A percentile compares a stretch with the other conserved stretches of the same genome.
phyloP scores from a whole-genome alignment of 2,329 filamentous ascomycete genomes.

The Alternaria burnsii region DNA sequence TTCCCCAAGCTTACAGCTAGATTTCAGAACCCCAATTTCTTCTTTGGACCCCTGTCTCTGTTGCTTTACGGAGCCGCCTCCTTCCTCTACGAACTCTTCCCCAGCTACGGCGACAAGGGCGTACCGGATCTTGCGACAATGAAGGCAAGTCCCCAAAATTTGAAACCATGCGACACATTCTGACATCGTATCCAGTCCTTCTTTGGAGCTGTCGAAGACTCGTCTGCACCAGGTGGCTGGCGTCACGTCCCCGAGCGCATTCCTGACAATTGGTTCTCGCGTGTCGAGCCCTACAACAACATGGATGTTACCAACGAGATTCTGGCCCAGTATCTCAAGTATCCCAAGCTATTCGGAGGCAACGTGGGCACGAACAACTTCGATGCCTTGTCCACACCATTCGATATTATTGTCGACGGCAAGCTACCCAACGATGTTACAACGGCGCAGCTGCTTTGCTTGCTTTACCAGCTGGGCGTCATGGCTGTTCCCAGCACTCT shows the following conservation, averaged over 20 bases:
- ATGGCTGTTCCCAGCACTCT: conserved; percentile 46
- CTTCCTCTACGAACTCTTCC: conserved; percentile 57
- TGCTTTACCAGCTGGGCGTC: conserved; percentile 56
- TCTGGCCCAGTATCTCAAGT: conserved; percentile 51
- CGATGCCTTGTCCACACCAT: conserved; percentile 46
- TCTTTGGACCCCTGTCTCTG: conserved; percentile 53
- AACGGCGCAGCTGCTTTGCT: conserved; percentile 45
- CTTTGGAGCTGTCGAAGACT: conserved; percentile 54
- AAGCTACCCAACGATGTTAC: conserved; percentile 41
- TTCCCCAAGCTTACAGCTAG: background rate
- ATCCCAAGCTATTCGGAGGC: conserved; percentile 57
- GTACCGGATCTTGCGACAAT: conserved; percentile 29
- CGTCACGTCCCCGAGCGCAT: conserved; percentile 51
- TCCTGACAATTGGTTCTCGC: conserved; percentile 54
- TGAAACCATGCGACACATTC: background rate
- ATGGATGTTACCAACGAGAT: conserved; percentile 52
- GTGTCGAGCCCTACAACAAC: conserved; percentile 45
- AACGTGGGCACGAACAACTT: conserved; percentile 52
- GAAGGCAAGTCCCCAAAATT: background rate
- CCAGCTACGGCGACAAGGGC: conserved; percentile 37
- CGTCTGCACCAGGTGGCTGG: conserved; percentile 48
- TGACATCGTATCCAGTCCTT: conserved; percentile 15
- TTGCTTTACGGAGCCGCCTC: conserved; percentile 55
- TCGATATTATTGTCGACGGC: conserved; percentile 52
- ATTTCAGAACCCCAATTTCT: conserved; percentile 47